These are phyloP conservation scores for Cerioporus squamosus DNA, from an alignment of 1,284 basidiomycete genomes.

Conservation along the genomic window DNA sequence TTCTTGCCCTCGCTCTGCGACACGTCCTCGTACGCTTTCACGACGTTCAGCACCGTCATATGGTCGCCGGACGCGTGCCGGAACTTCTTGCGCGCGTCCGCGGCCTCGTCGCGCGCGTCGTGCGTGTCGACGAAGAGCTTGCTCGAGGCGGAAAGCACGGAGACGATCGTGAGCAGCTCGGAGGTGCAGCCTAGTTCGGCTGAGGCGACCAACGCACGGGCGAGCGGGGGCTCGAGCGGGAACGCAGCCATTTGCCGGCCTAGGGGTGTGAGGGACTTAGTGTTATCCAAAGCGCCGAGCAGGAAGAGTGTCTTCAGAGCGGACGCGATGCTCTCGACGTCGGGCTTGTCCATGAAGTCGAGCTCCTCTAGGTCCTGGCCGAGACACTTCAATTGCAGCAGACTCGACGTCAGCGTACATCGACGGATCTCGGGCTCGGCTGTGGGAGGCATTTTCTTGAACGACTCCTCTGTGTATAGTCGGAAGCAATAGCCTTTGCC, in stretches of 20 bases:
- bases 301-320: slow-evolving; percentile 79
- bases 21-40: slow-evolving; percentile 79
- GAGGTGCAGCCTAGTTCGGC: slow-evolving; percentile 69
- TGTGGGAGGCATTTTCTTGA: slow-evolving; percentile 65
- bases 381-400: slow-evolving; percentile 85
- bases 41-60: slow-evolving; percentile 84
- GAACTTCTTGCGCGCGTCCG: slow-evolving; percentile 78
- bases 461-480: slow-evolving; percentile 84
- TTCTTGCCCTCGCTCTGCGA: slow-evolving; percentile 47
- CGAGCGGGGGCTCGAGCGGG: slow-evolving; percentile 84
- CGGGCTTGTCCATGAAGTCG: slow-evolving; percentile 86
- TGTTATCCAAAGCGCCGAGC: slow-evolving; percentile 73
- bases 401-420: slow-evolving; percentile 80
- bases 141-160: slow-evolving; percentile 77
- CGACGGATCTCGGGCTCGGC: slow-evolving; percentile 89
- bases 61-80: slow-evolving; percentile 89
- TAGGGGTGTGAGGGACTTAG: slow-evolving; percentile 65
- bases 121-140: slow-evolving; percentile 75
- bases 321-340: slow-evolving; percentile 64
- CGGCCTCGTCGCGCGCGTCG: slow-evolving; percentile 73
- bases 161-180: slow-evolving; percentile 82
- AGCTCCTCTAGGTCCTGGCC: slow-evolving; percentile 79
- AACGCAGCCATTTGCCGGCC: slow-evolving; percentile 84
- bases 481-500: slow-evolving; percentile 86
- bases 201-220: slow-evolving; percentile 78